Percentiles rank a stretch among this genome's conserved stretches.
These are phyloP conservation scores for Zoysia pacifica DNA, from an alignment of 176 grass and related monocot genomes.

Conservation along the genomic window DNA sequence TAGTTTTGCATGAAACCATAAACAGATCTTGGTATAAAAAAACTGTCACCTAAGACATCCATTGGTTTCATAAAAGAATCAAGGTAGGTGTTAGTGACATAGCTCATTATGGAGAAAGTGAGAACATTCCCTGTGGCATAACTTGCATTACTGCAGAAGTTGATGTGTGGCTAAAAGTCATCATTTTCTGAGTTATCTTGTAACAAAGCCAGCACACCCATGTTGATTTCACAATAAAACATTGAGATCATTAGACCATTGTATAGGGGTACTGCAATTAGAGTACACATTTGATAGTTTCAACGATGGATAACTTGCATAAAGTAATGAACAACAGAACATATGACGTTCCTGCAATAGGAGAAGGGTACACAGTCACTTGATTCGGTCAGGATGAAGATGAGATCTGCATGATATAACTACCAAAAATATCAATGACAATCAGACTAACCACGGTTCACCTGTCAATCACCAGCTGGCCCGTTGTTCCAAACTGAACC, in stretches of 20 bases:
- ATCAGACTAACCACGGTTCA: neutral
- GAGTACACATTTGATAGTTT: neutral
- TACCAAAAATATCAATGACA: neutral
- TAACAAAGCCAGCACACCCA: neutral
- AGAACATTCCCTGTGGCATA: constrained; percentile 1
- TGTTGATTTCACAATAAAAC: neutral
- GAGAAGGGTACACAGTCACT: neutral
- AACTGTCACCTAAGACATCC: neutral
- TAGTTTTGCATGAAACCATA: constrained; percentile 1
- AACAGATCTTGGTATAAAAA: neutral
- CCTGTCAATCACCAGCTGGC: neutral
- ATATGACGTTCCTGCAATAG: neutral
- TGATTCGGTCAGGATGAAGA: neutral
- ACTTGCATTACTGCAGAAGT: neutral
- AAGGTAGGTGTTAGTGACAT: neutral
- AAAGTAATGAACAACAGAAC: neutral
- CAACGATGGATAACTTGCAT: neutral
- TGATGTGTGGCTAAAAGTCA: neutral
- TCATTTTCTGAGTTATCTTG: neutral
- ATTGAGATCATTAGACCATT: neutral
- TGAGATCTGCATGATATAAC: neutral
- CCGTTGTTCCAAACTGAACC: neutral
- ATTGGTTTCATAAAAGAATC: neutral
- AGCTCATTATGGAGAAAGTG: neutral
- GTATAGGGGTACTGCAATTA: neutral